Base-by-base conservation (phyloP, 2,329 filamentous ascomycete species). In the Septoria linicola region DNA sequence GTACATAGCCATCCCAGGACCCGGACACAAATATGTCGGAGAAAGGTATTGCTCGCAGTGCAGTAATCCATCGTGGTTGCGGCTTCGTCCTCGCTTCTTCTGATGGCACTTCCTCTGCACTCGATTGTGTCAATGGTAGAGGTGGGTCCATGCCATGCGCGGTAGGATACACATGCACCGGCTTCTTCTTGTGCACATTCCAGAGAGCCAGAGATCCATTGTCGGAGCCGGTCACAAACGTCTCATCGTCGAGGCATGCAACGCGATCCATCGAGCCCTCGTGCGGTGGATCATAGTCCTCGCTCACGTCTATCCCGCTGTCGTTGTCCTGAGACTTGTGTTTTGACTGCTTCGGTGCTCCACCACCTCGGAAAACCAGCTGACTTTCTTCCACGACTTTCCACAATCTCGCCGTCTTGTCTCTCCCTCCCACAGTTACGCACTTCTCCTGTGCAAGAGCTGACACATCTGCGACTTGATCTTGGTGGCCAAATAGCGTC, bases 371-470 rank as follows among this genome's bases (percentile, higher is more conserved):
- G 72, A 97, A 99, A 1, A 97, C 91, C 5, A 99, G 81, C 68
- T 99, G 93, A 1, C 87, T 89, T 73, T 99, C 92, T 63, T 99
- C 93, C 3, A 89, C 83, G 1, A 99, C 91, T 71, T 96, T 96
- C 93, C 93, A 99, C 61, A 96, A 73, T 52, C 93, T 80, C 32
- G 92, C 93, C 2, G 91, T 96, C 51, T 92, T 84, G 69, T 99
- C 93, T 59, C 93, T 80, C 4, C 89, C 87, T 49, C 93, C 93
- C 14, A 96, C 93, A 55, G 86, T 93, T 53, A 97, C 80, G 67
- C 93, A 96, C 41, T 89, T 85, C 70, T 97, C 93, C 61, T 90
- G 84, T 1, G 86, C 84, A 56, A 95, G 79, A 17, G 89, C 86
- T 58, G 88, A 87, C 48, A 99, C 82, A 65, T 90, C 88, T 31